Base-by-base conservation (phyloP, 495 filamentous ascomycete species). In the Aspergillus steynii region DNA sequence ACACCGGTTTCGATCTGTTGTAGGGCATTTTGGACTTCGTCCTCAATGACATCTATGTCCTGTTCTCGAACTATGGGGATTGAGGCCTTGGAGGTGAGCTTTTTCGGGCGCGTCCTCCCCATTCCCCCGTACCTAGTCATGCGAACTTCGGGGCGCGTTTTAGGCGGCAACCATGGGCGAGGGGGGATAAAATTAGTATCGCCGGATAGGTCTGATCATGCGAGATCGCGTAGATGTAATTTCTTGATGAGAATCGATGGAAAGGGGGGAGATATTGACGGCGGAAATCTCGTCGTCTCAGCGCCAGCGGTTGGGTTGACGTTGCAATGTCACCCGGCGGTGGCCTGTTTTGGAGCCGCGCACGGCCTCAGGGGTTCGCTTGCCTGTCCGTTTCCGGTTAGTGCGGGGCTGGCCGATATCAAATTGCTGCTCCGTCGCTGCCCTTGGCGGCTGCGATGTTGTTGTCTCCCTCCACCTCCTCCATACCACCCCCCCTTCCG, bases 1-100 rank as follows among this genome's bases (percentile, higher is more conserved):
- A 99, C 95, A 66, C 95, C 95, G 60, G 94, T 97, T 69, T 96
- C 93, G 72, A 97, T 91, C 65, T 83, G 91, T 86, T 75, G 91
- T 83, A 78, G 85, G 78, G 76, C 79, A 65, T 83, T 79, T 67
- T 87, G 84, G 61, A 81, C 77, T 61, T 89, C 87, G 67, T 90
- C 88, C 61, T 90, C 88, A 69, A 85, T 72, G 61, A 75, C 71
- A 71, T 97, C 95, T 76, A 98, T 89, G 61, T 97, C 90, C 68
- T 91, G 82, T 80, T 98, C 93, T 67, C 90, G 83, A 67, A 97
- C 83, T 63, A 99, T 87, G 60, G 86, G 86, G 61, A 98, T 90
- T 61, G 82, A 85, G 72, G 92, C 90, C 80, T 94, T 94, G 64
- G 89, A 88, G 68, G 86, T 90, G 70, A 98, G 85, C 82, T 97